These are phyloP conservation scores for Tetrahymena malaccensis DNA, from an alignment of 73 alveolate species.

Conservation along the genomic window DNA sequence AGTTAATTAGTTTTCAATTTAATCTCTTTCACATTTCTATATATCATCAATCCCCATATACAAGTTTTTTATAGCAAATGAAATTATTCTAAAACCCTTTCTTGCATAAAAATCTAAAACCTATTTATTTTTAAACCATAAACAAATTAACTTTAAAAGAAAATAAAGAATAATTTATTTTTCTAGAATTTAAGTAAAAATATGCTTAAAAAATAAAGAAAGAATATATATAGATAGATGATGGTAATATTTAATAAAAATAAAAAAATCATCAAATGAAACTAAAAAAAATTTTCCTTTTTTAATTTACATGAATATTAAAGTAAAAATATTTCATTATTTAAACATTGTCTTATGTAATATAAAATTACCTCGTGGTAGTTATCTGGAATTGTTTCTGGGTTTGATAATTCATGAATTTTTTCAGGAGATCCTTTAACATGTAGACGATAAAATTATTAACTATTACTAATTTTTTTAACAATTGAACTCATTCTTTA, in stretches of 20 bases:
- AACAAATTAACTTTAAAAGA: slow-evolving; percentile 47
- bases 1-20: slow-evolving; percentile 58
- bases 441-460: slow-evolving; percentile 28
- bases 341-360: too few species aligned
- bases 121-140: neutral
- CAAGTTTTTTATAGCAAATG: slow-evolving; percentile 56
- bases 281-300: too few species aligned
- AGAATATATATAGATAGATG: too few species aligned
- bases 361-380: slow-evolving; percentile 51
- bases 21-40: slow-evolving; percentile 39
- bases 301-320: too few species aligned
- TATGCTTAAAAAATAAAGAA: too few species aligned
- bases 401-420: slow-evolving; percentile 56
- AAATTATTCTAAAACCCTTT: slow-evolving; percentile 76
- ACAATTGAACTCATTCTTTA: slow-evolving; percentile 56
- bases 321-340: too few species aligned
- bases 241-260: too few species aligned
- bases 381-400: slow-evolving; percentile 61
- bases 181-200: too few species aligned
- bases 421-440: slow-evolving; percentile 85
- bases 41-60: slow-evolving; percentile 42
- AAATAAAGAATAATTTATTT: slow-evolving; percentile 12
- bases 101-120: slow-evolving; percentile 67
- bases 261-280: too few species aligned
- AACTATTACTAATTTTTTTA: neutral